Conservation (phyloP, 768 basidiomycete genomes). For the Lactifluus hygrophoroides region DNA sequence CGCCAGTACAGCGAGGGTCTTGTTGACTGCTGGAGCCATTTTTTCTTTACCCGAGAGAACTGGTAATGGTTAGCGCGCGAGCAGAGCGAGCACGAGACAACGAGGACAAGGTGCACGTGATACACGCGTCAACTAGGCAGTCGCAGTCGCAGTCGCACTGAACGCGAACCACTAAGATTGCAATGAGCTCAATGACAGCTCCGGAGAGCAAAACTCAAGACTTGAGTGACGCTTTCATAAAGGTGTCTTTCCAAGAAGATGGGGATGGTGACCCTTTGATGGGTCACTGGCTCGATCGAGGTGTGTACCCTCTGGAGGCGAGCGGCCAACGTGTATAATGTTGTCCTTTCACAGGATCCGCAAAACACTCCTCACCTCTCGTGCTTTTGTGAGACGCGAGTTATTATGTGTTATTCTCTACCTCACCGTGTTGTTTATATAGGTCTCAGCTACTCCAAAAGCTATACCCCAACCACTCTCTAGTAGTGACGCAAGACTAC, state of each 20-base stretch:
- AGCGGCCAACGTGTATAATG: neutral
- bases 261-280: constrained; percentile 34
- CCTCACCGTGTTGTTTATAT: constrained; percentile 22
- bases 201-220: constrained; percentile 7
- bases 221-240: constrained; percentile 36
- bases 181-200: neutral
- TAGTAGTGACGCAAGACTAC: constrained; percentile 44
- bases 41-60: neutral
- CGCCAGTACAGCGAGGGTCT: constrained; percentile 34
- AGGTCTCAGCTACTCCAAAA: constrained; percentile 39
- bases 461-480: constrained; percentile 53
- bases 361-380: constrained; percentile 37
- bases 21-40: constrained; percentile 22
- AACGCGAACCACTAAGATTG: too few relatives aligned
- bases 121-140: neutral
- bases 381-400: constrained; percentile 23
- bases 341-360: constrained; percentile 37
- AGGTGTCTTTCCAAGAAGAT: constrained; percentile 36
- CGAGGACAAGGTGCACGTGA: too few relatives aligned
- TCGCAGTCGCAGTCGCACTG: too few relatives aligned
- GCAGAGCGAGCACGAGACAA: too few relatives aligned
- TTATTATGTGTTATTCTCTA: neutral
- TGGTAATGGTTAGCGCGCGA: neutral
- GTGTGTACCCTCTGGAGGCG: constrained; percentile 26
- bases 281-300: constrained; percentile 43